Base-by-base conservation (phyloP, 2,329 filamentous ascomycete species). In the Neobulgaria alba region DNA sequence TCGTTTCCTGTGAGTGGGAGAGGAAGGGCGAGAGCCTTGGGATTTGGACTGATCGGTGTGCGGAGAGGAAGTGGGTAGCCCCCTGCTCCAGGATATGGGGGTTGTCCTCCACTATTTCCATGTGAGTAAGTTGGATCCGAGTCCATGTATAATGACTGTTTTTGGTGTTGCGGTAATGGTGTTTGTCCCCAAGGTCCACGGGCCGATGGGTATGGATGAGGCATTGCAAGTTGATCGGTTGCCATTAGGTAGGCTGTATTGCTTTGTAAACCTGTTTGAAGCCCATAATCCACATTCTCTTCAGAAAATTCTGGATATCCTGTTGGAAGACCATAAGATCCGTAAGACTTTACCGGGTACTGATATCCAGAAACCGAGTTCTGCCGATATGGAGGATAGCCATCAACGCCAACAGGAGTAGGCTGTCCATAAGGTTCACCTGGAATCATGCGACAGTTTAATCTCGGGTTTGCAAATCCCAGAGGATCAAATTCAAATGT, bases 231-330 rank as follows among this genome's bases (percentile, higher is more conserved):
- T 3, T 45, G 43, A 3, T 55, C 53, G 10, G 45, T 33, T 16
- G 37, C 37, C 29, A 57, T 17, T 7, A 47, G 36, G 38, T 46
- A 52, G 10, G 23, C 14, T 5, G 12, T 19, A 15, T 16, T 20
- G 15, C 10, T 20, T 9, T 7, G 10, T 18, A 32, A 8, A 9
- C 19, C 34, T 20, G 23, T 7, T 26, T 50, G 43, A 15, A 53
- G 36, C 9, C 35, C 43, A 23, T 57, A 57, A 18, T 56, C 54
- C n/a, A 53, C 33, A 29, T 37, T 43, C 4, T 56, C 55, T 9
- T 55, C 56, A 17, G 37, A 15, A 36, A 49, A 56, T 9, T 57
- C 52, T 9, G 34, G 40, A 30, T 47, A 57, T 29, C n/a, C n/a
- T 23, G 43, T 30, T 7, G 44, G 18, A 14, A 50, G 20, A 10